phyloP scores from a whole-genome alignment of 352 stramenopile species.

The Elongisporangium undulatum region DNA sequence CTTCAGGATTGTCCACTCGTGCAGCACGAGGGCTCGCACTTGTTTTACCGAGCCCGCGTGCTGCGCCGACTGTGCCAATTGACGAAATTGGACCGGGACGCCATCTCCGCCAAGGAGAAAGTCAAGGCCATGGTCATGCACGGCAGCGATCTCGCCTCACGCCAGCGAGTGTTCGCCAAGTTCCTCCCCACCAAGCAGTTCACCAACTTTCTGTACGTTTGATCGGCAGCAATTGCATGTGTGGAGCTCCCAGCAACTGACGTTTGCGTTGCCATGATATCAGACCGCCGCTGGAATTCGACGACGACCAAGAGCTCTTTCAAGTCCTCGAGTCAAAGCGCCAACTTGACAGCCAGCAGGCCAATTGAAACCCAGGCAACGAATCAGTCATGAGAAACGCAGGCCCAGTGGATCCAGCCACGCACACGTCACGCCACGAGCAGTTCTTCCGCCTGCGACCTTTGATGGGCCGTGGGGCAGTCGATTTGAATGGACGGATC shows the following conservation, averaged over 20 bases:
- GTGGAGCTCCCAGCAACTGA: not conserved
- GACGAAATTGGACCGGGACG: conserved; percentile 40
- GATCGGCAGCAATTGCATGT: not conserved
- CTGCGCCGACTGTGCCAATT: conserved; percentile 58
- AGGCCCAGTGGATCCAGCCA: too few relatives aligned
- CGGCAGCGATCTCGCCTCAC: conserved; percentile 50
- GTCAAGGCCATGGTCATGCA: conserved; percentile 76
- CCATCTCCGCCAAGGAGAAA: conserved; percentile 64
- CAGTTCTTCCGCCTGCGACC: not conserved
- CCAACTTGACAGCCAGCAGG: not conserved
- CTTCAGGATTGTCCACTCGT: conserved; percentile 42
- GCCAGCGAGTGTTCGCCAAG: conserved; percentile 51
- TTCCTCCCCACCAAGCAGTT: conserved; percentile 55
- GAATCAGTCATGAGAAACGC: not conserved
- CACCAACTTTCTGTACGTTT: conserved; percentile 58
- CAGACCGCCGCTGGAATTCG: conserved; percentile 51
- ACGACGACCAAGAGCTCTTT: conserved; percentile 32
- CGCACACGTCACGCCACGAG: not conserved
- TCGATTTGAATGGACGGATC: not conserved
- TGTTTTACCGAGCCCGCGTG: conserved; percentile 62
- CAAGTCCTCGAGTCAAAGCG: not conserved
- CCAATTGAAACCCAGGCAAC: not conserved
- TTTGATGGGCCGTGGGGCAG: not conserved
- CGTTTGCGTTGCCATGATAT: not conserved
- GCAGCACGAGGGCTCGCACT: conserved; percentile 18